phyloP scores from a whole-genome alignment of 139 green algal genomes.

The Zygnema cylindricum region DNA sequence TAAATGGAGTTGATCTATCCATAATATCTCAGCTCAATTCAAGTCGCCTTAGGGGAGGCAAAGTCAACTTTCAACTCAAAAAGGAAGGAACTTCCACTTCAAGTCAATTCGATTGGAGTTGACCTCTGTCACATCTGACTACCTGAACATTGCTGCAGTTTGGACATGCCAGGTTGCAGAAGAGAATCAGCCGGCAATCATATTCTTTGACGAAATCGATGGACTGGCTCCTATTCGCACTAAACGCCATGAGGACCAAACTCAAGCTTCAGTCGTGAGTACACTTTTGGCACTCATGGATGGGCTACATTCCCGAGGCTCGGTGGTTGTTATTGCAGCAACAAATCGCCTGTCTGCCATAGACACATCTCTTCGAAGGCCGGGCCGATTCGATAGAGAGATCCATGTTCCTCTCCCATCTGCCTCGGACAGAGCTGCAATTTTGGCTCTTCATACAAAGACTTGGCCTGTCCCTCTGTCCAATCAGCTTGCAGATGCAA shows the following conservation, averaged over 20 bases:
- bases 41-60: too few species aligned
- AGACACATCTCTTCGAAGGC: slow-evolving; percentile 90
- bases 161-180: slow-evolving; percentile 68
- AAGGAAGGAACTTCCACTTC: too few species aligned
- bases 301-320: slow-evolving; percentile 54
- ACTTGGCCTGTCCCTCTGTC: slow-evolving; percentile 29
- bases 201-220: slow-evolving; percentile 93
- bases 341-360: slow-evolving; percentile 90
- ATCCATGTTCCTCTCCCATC: slow-evolving; percentile 58
- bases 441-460: slow-evolving; percentile 56
- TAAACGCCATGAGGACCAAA: slow-evolving; percentile 68
- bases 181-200: slow-evolving; percentile 74
- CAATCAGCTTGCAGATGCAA: not conserved
- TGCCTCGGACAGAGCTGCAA: slow-evolving; percentile 41
- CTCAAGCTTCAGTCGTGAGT: slow-evolving; percentile 84
- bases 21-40: too few species aligned
- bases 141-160: slow-evolving; percentile 65
- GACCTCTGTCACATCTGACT: too few species aligned
- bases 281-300: slow-evolving; percentile 92
- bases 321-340: slow-evolving; percentile 89
- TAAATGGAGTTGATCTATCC: too few species aligned
- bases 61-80: too few species aligned
- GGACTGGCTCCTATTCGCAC: slow-evolving; percentile 72
- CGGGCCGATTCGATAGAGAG: slow-evolving; percentile 67
- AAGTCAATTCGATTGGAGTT: too few species aligned